Base-by-base conservation (phyloP, 441 rosid species). In the Eruca vesicaria region DNA sequence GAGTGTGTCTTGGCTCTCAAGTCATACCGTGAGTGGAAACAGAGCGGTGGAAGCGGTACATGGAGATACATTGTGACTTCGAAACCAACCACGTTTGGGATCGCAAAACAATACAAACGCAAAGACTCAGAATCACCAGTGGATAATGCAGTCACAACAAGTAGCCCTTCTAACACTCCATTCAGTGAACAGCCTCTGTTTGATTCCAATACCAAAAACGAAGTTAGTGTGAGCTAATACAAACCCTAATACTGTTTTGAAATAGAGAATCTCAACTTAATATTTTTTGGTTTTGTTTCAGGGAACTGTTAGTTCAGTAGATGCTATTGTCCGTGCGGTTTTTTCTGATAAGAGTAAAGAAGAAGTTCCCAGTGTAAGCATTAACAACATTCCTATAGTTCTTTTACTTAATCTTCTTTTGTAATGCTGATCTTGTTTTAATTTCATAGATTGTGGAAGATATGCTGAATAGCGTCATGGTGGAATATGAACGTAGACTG, bases 341-440 rank as follows among this genome's bases (percentile, higher is more conserved):
- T 86, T 95, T 67, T 79, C 89, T 19, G 89, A 84, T 58, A 86
- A 66, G 84, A 91, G 79, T 33, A 90, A 88, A 76, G 98, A 95
- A 78, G 99, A 95, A 69, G 80, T 95, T 75, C 96, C 96, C 19
- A 55, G 56, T 62, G 99, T 95, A 84, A 82, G 90, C 59, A 69
- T 72, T 69, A 57, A 15, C 14, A 38, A 57, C 48, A 31, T 19
- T 20, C 52, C 58, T n/a, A 16, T 20, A 32, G 14, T 23, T 59
- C 6, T 36, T 55, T 9, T 35, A 55, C 70, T 45, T 61, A 70
- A n/a, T 50, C 2, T 68, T 48, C 5, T 36, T 8, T 3, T 69
- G 29, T 31, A 76, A 64, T 35, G 18, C 55, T 59, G 66, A 72
- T 68, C 70, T 73, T 56, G n/a, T 6, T 31, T 70, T 69, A 6